These are phyloP conservation scores for Halophytophthora batemanensis DNA, from an alignment of 352 stramenopile species.

Conservation along the genomic window DNA sequence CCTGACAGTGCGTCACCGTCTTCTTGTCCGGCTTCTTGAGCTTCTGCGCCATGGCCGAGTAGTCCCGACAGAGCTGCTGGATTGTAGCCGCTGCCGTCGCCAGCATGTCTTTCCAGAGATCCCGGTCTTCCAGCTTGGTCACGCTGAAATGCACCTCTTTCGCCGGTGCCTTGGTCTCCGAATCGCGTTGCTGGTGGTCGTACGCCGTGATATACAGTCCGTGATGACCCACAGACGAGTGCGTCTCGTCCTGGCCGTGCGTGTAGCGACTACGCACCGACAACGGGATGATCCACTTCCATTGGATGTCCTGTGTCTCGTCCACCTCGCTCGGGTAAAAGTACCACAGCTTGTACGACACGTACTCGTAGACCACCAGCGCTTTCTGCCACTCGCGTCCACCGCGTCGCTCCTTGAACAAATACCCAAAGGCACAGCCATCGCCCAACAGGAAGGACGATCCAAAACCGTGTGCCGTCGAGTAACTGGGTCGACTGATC, in stretches of 20 bases:
- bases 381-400: constrained; percentile 77
- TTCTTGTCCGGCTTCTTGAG: constrained; percentile 87
- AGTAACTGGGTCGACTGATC: constrained; percentile 83
- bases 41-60: constrained; percentile 54
- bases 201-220: constrained; percentile 80
- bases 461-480: constrained; percentile 74
- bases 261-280: constrained; percentile 73
- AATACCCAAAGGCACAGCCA: constrained; percentile 80
- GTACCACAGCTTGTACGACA: constrained; percentile 87
- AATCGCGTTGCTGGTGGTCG: constrained; percentile 60
- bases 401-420: constrained; percentile 73
- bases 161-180: constrained; percentile 42
- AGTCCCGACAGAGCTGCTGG: constrained; percentile 66
- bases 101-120: constrained; percentile 78
- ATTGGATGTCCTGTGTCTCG: constrained; percentile 75
- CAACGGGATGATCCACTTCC: constrained; percentile 86
- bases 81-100: constrained; percentile 53
- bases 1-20: constrained; percentile 73
- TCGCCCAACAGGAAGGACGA: constrained; percentile 85
- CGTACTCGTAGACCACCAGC: constrained; percentile 84
- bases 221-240: constrained; percentile 81
- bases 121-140: constrained; percentile 80
- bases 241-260: constrained; percentile 81
- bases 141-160: constrained; percentile 83
- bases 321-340: constrained; percentile 87